Evolutionary conservation across 2,329 filamentous ascomycete genomes (phyloP).

Genomic region (Dothistroma pini): DNA sequence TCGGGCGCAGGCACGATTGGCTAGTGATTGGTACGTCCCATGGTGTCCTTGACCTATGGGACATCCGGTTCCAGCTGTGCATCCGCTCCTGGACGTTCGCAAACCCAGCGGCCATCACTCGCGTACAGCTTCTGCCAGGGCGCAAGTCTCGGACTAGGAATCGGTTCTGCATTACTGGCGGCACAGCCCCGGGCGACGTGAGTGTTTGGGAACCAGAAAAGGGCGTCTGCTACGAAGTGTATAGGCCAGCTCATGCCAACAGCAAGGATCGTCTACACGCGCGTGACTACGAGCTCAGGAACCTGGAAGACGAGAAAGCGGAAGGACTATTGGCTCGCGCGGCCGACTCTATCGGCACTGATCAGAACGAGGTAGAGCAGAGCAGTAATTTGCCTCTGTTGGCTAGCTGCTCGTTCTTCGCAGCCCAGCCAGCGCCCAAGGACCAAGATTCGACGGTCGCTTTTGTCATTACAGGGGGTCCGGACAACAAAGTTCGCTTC

Average conservation of each 20-base stretch:
- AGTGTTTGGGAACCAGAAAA: slow-evolving; percentile 96
- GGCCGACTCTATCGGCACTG: slow-evolving; percentile 58
- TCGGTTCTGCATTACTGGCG: slow-evolving; percentile 85
- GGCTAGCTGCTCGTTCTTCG: slow-evolving; percentile 51
- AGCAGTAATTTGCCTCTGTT: slow-evolving; percentile 10
- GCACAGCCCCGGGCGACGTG: slow-evolving; percentile 81
- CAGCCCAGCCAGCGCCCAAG: slow-evolving; percentile 66
- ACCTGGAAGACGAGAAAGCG: slow-evolving; percentile 82
- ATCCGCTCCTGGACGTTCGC: slow-evolving; percentile 85
- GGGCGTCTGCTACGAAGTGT: slow-evolving; percentile 81
- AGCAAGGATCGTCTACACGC: slow-evolving; percentile 43
- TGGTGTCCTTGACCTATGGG: slow-evolving; percentile 91
- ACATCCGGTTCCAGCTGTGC: slow-evolving; percentile 87
- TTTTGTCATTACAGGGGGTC: slow-evolving; percentile 82
- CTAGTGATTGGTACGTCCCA: slow-evolving; percentile 87
- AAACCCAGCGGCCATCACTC: slow-evolving; percentile 73
- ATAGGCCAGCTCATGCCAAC: slow-evolving; percentile 62
- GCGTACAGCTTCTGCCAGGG: slow-evolving; percentile 70
- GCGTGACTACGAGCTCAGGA: slow-evolving; percentile 75
- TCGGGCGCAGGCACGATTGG: slow-evolving; percentile 86
- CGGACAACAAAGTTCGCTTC: slow-evolving; percentile 86
- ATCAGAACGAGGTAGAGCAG: slow-evolving; percentile 40
- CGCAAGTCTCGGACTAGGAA: slow-evolving; percentile 58
- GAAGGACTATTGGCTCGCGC: slow-evolving; percentile 86
- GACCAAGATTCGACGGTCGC: slow-evolving; percentile 69